Conservation (phyloP, 2,329 filamentous ascomycete genomes). For the Tolypocladium inflatum region DNA sequence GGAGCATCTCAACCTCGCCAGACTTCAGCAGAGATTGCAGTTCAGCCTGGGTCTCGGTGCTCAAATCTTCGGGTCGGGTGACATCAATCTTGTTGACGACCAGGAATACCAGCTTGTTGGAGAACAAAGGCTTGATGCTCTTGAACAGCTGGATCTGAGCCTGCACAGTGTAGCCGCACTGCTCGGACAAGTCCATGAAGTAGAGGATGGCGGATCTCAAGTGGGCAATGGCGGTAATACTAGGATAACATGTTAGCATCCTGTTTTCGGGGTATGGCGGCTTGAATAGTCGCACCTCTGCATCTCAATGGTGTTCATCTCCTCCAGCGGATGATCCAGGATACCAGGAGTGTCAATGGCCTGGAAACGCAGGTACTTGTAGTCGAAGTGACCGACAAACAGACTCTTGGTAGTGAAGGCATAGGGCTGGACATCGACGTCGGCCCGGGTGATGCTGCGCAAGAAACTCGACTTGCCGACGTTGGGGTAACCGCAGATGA, state of each 20-base stretch:
- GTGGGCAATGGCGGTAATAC: slow-evolving; percentile 95
- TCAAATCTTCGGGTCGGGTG: slow-evolving; percentile 75
- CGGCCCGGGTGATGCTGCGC: slow-evolving; percentile 81
- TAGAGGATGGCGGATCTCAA: slow-evolving; percentile 90
- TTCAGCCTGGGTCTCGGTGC: slow-evolving; percentile 66
- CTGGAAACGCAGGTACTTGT: slow-evolving; percentile 56
- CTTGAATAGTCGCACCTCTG: slow-evolving; percentile 38
- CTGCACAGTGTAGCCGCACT: slow-evolving; percentile 88
- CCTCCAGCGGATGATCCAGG: slow-evolving; percentile 90
- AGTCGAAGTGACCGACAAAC: slow-evolving; percentile 96
- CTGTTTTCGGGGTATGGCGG: neutral
- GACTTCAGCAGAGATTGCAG: slow-evolving; percentile 74
- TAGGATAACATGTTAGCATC: slow-evolving; percentile 19
- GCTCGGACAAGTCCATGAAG: slow-evolving; percentile 96
- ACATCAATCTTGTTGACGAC: slow-evolving; percentile 99
- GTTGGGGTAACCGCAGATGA: slow-evolving; percentile 97
- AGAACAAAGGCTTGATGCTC: slow-evolving; percentile 93
- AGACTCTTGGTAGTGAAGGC: slow-evolving; percentile 97
- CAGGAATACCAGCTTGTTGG: slow-evolving; percentile 94
- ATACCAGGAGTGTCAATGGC: slow-evolving; percentile 99
- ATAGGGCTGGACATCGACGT: slow-evolving; percentile 95
- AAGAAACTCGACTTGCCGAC: slow-evolving; percentile 96
- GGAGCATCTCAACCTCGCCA: slow-evolving; percentile 84
- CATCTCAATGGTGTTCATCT: slow-evolving; percentile 99
- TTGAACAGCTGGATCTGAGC: slow-evolving; percentile 93